phyloP scores from a whole-genome alignment of 441 rosid species.

The Manihot esculenta region DNA sequence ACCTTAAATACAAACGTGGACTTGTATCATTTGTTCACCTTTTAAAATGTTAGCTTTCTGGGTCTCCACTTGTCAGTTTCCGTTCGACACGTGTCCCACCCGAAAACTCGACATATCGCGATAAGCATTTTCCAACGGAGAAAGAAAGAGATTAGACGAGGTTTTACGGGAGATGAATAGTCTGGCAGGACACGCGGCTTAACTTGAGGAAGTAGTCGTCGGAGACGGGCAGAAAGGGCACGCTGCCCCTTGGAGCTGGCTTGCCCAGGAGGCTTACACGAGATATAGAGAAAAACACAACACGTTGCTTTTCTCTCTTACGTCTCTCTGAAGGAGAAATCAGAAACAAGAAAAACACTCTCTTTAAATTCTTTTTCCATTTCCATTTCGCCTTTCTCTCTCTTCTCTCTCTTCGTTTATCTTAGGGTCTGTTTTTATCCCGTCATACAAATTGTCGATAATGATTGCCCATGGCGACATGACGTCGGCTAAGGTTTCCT shows the following conservation, averaged over 20 bases:
- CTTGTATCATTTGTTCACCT: not conserved
- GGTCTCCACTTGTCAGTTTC: conserved; percentile 12
- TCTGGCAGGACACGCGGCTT: conserved; percentile 29
- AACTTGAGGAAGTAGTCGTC: not conserved
- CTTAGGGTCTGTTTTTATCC: not conserved
- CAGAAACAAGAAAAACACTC: not conserved
- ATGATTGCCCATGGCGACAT: conserved; percentile 8
- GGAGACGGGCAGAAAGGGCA: conserved; percentile 23
- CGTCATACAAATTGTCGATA: not conserved
- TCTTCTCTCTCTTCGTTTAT: not conserved
- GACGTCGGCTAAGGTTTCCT: not conserved
- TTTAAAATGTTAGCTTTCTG: not conserved
- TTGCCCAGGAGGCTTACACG: conserved; percentile 8
- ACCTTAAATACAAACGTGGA: conserved; percentile 3
- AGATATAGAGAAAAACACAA: conserved; percentile 25
- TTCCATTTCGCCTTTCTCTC: not conserved
- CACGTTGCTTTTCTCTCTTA: conserved; percentile 28
- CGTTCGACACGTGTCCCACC: conserved; percentile 19
- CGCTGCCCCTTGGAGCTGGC: conserved; percentile 20
- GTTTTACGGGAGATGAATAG: not conserved
- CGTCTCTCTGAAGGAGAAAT: conserved; percentile 19
- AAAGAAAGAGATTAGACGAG: conserved; percentile 13
- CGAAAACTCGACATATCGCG: not conserved
- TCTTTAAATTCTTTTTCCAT: not conserved
- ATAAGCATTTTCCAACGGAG: not conserved